phyloP scores from a whole-genome alignment of 163 green algal species.

The Chlamydomonas reinhardtii region DNA sequence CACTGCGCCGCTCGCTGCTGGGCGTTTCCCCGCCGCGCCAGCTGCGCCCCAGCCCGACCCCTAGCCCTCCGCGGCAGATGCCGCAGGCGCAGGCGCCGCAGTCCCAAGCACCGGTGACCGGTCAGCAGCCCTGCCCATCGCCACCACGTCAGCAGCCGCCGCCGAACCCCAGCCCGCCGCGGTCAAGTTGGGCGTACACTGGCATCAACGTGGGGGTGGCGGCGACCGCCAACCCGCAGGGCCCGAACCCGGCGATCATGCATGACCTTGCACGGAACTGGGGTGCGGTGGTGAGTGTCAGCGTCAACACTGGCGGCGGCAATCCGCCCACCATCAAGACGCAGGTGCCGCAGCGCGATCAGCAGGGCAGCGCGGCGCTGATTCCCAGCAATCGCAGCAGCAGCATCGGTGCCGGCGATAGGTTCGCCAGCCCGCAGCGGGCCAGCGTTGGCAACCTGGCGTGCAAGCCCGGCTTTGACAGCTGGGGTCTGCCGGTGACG shows the following conservation, averaged over 20 bases:
- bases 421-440: neutral
- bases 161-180: no score
- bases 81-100: neutral
- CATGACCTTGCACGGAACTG: neutral
- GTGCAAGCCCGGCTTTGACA: neutral
- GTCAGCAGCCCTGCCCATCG: neutral
- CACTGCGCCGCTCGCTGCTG: no score
- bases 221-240: no score
- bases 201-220: neutral
- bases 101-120: neutral
- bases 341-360: no score
- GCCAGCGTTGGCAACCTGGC: neutral
- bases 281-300: neutral
- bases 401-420: neutral
- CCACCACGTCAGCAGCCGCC: no score
- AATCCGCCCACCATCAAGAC: no score
- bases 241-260: neutral
- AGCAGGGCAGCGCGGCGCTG: no score
- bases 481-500: slow-evolving; percentile 3
- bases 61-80: no score
- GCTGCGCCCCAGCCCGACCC: no score
- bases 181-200: neutral
- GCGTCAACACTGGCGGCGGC: neutral
- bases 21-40: no score
- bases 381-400: no score